These are phyloP conservation scores for Colletotrichum endophyticum DNA, from an alignment of 2,329 filamentous ascomycete genomes.

Conservation along the genomic window DNA sequence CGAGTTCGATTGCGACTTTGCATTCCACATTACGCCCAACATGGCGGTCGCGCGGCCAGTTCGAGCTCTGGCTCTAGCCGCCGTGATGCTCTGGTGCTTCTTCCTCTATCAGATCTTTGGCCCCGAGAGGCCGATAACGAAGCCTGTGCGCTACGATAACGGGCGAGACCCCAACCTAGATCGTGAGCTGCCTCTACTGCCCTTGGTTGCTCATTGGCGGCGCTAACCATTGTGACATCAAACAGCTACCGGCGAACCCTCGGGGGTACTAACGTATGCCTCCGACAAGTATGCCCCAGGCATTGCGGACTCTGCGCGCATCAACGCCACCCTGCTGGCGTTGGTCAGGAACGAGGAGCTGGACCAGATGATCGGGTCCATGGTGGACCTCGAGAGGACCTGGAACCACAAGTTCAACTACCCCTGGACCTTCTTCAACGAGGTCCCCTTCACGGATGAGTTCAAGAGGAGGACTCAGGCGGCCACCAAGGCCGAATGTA, in stretches of 20 bases:
- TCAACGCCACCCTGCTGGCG: conserved; percentile 90
- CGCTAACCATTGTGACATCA: conserved; percentile 5
- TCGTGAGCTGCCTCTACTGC: conserved; percentile 59
- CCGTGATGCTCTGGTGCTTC: conserved; percentile 76
- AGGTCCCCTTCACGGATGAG: conserved; percentile 89
- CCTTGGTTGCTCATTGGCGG: neutral
- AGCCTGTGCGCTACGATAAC: conserved; percentile 30
- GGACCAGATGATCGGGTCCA: conserved; percentile 81
- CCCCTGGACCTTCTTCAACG: conserved; percentile 99
- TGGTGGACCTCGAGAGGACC: conserved; percentile 89
- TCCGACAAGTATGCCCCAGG: conserved; percentile 80
- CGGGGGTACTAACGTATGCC: conserved; percentile 75
- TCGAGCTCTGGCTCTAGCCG: conserved; percentile 75
- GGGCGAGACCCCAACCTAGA: conserved; percentile 82
- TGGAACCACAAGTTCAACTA: conserved; percentile 99
- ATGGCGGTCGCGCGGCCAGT: conserved; percentile 91
- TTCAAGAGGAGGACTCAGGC: conserved; percentile 85
- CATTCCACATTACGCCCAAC: conserved; percentile 29
- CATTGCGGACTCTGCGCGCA: conserved; percentile 77
- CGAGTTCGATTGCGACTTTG: neutral
- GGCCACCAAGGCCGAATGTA: conserved; percentile 85
- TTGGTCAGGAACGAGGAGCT: conserved; percentile 94
- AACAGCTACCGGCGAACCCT: conserved; percentile 82
- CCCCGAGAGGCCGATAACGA: conserved; percentile 48
- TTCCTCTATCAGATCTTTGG: conserved; percentile 78